These are phyloP conservation scores for Sanghuangporus weigelae DNA, from an alignment of 1,284 basidiomycete genomes.

Conservation along the genomic window DNA sequence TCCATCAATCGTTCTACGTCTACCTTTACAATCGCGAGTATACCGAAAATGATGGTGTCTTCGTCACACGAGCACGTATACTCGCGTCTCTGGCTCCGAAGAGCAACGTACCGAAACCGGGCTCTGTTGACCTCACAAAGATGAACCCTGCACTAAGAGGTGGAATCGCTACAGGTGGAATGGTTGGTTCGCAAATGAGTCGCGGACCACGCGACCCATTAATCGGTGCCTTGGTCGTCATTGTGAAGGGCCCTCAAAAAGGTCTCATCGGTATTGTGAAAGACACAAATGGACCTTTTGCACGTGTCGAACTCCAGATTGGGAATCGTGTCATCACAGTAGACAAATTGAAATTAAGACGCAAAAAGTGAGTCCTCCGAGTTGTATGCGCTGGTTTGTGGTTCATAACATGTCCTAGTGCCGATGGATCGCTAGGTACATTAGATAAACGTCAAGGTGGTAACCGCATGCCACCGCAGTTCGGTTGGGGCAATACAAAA, in stretches of 20 bases:
- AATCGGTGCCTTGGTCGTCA: constrained; percentile 76
- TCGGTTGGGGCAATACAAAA: neutral
- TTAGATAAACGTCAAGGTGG: constrained; percentile 29
- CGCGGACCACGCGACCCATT: constrained; percentile 77
- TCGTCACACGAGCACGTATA: constrained; percentile 79
- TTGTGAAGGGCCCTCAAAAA: constrained; percentile 88
- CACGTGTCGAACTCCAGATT: constrained; percentile 89
- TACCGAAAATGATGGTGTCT: constrained; percentile 89
- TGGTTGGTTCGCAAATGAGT: constrained; percentile 75
- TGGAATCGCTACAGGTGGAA: constrained; percentile 56
- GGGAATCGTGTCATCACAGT: constrained; percentile 89
- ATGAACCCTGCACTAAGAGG: constrained; percentile 84
- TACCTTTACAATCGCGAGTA: constrained; percentile 94
- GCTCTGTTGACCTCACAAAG: constrained; percentile 81
- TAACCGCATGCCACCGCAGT: neutral
- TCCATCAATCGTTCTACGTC: constrained; percentile 91
- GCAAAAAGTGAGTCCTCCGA: constrained; percentile 63
- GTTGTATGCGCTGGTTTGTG: neutral
- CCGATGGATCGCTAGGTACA: constrained; percentile 49
- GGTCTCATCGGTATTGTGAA: constrained; percentile 92
- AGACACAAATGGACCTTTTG: constrained; percentile 86
- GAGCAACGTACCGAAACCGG: constrained; percentile 58
- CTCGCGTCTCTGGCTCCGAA: constrained; percentile 85
- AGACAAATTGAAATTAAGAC: constrained; percentile 74
- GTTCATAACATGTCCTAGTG: constrained; percentile 30